These are phyloP conservation scores for Exutisphaerella laricina DNA, from an alignment of 2,329 filamentous ascomycete genomes.

Conservation along the genomic window DNA sequence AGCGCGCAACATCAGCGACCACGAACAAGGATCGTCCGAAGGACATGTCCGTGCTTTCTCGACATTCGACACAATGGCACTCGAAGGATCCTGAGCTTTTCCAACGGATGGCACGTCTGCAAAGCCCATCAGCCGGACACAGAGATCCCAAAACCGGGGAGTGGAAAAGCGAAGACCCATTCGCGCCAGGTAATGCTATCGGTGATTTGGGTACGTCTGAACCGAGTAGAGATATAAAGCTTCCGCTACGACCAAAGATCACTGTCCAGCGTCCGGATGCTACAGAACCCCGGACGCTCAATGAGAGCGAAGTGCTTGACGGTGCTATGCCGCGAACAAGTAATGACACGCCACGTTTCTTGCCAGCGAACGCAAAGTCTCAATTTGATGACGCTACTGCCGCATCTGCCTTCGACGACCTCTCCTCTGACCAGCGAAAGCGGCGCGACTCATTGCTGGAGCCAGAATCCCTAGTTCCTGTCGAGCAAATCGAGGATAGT, in stretches of 20 bases:
- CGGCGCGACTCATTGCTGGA: too few relatives aligned
- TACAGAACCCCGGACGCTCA: constrained; percentile 6
- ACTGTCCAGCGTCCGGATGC: constrained; percentile 9
- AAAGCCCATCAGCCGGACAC: constrained; percentile 10
- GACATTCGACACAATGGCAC: too few relatives aligned
- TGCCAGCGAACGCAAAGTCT: neutral
- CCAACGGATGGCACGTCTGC: constrained; percentile 3
- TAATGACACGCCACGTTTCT: too few relatives aligned
- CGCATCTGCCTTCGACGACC: neutral
- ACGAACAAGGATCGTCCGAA: constrained; percentile 9
- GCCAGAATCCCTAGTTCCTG: constrained; percentile 21
- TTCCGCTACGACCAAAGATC: constrained; percentile 18
- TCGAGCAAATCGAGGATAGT: constrained; percentile 1
- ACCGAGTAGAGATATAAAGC: constrained; percentile 3
- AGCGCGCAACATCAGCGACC: constrained; percentile 1
- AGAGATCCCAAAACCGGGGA: constrained; percentile 9
- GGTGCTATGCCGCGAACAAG: too few relatives aligned
- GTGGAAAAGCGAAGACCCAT: constrained; percentile 22
- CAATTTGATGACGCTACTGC: neutral
- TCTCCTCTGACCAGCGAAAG: constrained; percentile 19
- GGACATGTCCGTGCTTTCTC: constrained; percentile 17
- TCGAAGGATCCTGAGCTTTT: too few relatives aligned
- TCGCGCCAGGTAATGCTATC: constrained; percentile 15
- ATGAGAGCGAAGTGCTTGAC: constrained; percentile 3
- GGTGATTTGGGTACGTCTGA: constrained; percentile 3